Base-by-base conservation (phyloP, 2,329 filamentous ascomycete genomes). In the Fusarium sp. region DNA sequence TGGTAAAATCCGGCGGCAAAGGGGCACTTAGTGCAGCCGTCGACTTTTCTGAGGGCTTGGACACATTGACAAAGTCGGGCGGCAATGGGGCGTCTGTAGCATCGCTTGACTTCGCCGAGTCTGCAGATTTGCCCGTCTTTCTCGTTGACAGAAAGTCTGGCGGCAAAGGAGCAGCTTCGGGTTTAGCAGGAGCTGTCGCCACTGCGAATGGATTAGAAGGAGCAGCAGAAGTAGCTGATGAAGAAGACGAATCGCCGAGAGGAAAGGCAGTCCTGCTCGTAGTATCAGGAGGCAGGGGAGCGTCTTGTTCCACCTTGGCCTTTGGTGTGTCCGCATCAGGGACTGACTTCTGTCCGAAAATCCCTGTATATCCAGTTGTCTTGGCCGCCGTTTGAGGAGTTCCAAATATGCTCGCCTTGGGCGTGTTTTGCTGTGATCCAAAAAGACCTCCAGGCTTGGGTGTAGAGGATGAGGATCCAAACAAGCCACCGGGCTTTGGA, bases 231-330 rank as follows among this genome's bases (percentile, higher is more conserved):
- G 82, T 80, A 71, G 84, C 83, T 56, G 88, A 90, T 69, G 88
- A 89, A 50, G 87, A 88, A 39, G 86, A 87, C 20, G 87, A 88
- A 68, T 88, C 86, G 57, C 86, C 87, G 43, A 88, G 74, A 59
- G 84, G 81, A 76, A 86, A 90, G 60, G 83, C 80, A 67, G 82
- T 80, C 83, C 87, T 89, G 84, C 88, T 91, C 64, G 85, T 89
- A 67, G 87, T 82, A 71, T 90, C 88, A 25, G 89, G 88, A 37
- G 89, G 88, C 6, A 90, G 81, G 67, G 89, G 88, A 25, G 77
- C 81, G 68, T 83, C 75, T 41, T 80, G 76, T 52, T 81, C 80
- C 43, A 78, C 70, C 72, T 85, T 87, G 57, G 82, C 79, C 68
- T 84, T 82, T 5, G 82, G 81, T 6, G 81, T 75, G n/a, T 77